phyloP scores from a whole-genome alignment of 208 protist genomes.

The Trichomonas tenax region DNA sequence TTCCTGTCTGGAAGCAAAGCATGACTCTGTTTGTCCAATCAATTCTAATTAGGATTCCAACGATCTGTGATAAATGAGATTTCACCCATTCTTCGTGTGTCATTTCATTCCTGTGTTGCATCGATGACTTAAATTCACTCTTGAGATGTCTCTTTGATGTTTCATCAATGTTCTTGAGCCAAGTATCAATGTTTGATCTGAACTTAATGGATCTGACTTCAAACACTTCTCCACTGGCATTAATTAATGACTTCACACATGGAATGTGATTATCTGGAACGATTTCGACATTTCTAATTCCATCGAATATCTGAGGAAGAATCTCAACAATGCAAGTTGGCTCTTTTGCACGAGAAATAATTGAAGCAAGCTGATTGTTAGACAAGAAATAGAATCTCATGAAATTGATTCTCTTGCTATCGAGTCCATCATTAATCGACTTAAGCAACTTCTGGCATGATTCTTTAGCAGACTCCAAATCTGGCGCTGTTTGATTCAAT shows the following conservation, averaged over 20 bases:
- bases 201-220: slow-evolving; percentile 68
- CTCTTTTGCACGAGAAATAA: slow-evolving; percentile 62
- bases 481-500: background rate
- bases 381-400: slow-evolving; percentile 55
- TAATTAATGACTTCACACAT: slow-evolving; percentile 56
- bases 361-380: slow-evolving; percentile 77
- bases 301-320: slow-evolving; percentile 46
- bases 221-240: slow-evolving; percentile 75
- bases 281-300: slow-evolving; percentile 23
- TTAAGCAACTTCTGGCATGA: slow-evolving; percentile 83
- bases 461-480: slow-evolving; percentile 38
- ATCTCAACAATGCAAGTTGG: slow-evolving; percentile 42
- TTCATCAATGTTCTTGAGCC: slow-evolving; percentile 77
- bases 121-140: background rate
- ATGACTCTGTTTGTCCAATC: slow-evolving; percentile 69
- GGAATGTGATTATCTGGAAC: slow-evolving; percentile 21
- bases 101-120: slow-evolving; percentile 32
- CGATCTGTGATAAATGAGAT: slow-evolving; percentile 66
- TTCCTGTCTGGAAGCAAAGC: slow-evolving; percentile 58
- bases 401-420: slow-evolving; percentile 45
- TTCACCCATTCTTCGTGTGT: slow-evolving; percentile 66
- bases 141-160: background rate
- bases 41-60: slow-evolving; percentile 69
- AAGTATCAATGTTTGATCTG: slow-evolving; percentile 76
- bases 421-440: slow-evolving; percentile 73